phyloP scores from a whole-genome alignment of 371 early-diverging fungal species.

The Mortierella sp. region DNA sequence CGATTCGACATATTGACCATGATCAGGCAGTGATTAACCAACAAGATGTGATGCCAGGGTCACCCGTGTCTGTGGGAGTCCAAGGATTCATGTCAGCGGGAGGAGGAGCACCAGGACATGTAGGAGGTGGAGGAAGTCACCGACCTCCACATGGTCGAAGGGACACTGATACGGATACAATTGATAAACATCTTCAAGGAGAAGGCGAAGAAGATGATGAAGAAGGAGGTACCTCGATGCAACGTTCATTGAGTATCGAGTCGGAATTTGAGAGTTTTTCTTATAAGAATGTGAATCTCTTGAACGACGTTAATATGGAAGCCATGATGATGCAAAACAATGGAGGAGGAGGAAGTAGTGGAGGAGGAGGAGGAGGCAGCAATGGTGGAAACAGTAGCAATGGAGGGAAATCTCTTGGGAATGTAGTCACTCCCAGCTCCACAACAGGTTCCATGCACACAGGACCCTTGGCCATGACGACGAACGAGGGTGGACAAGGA shows the following conservation, averaged over 20 bases:
- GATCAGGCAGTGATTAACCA: constrained; percentile 15
- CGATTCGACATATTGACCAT: constrained; percentile 2
- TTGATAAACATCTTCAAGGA: constrained; percentile 7
- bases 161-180: constrained; percentile 6
- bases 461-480: background rate
- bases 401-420: no score
- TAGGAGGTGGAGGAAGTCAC: background rate
- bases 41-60: background rate
- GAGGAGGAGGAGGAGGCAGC: constrained; percentile 8
- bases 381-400: background rate
- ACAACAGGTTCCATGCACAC: background rate
- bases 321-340: constrained; percentile 43
- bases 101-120: no score
- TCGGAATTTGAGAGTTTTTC: constrained; percentile 66
- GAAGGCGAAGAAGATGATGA: background rate
- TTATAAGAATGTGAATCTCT: constrained; percentile 63
- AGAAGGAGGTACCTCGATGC: constrained; percentile 20
- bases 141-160: no score
- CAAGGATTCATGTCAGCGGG: no score
- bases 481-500: no score
- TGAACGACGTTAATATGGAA: constrained; percentile 54
- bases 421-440: no score
- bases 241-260: constrained; percentile 54
- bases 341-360: background rate
- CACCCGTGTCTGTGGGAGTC: no score